phyloP scores from a whole-genome alignment of 306 rosid species.

The Quercus variabilis region DNA sequence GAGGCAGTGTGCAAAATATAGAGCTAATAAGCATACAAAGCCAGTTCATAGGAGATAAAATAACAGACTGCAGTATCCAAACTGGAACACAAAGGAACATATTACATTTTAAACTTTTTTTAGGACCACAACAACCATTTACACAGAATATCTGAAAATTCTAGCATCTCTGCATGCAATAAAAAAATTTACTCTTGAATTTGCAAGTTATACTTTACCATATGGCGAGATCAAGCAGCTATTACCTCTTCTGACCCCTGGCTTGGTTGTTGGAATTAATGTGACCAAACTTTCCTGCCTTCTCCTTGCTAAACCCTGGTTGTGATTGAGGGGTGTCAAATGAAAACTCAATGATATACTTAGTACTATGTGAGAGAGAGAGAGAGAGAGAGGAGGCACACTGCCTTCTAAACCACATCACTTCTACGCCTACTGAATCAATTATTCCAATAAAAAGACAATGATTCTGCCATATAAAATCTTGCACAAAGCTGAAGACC shows the following conservation, averaged over 20 bases:
- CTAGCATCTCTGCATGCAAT: slow-evolving; percentile 11
- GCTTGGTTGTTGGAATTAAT: slow-evolving; percentile 34
- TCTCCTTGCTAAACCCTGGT: slow-evolving; percentile 54
- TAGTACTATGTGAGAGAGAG: slow-evolving; percentile 18
- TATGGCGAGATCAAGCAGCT: slow-evolving; percentile 20
- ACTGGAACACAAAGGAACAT: slow-evolving; percentile 1
- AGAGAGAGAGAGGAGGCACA: background rate
- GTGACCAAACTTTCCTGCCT: slow-evolving; percentile 30
- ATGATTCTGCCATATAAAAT: too few relatives aligned
- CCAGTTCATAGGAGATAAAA: background rate
- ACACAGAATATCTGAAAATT: background rate
- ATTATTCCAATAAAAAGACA: background rate
- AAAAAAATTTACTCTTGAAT: background rate
- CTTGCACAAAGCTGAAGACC: too few relatives aligned
- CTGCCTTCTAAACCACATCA: background rate
- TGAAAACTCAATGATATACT: slow-evolving; percentile 5
- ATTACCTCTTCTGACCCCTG: slow-evolving; percentile 56
- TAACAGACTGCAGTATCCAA: background rate
- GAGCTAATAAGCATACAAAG: background rate
- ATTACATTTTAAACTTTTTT: background rate
- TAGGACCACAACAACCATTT: background rate
- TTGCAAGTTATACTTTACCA: slow-evolving; percentile 6
- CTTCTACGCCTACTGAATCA: background rate
- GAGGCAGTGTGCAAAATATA: slow-evolving; percentile 7
- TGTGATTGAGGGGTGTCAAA: background rate